These are phyloP conservation scores for Populus alba DNA, from an alignment of 345 rosid species.

Conservation along the genomic window DNA sequence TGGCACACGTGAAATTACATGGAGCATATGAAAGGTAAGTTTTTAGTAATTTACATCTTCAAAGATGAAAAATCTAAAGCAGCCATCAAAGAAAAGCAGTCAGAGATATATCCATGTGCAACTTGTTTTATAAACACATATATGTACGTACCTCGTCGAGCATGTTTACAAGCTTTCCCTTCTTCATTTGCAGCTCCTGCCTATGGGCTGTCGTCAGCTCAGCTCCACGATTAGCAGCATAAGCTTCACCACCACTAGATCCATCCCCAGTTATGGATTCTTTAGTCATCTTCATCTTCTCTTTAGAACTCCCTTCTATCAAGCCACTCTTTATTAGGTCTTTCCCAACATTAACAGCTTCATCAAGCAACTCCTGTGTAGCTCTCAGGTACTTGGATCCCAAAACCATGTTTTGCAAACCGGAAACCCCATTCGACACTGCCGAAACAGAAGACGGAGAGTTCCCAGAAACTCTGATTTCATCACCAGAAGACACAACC, in stretches of 20 bases:
- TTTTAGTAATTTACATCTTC: background rate
- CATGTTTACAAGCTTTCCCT: constrained; percentile 60
- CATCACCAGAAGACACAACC: constrained; percentile 16
- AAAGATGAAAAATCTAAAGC: background rate
- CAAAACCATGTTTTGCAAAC: constrained; percentile 33
- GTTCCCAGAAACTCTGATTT: constrained; percentile 30
- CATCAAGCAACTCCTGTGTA: constrained; percentile 71
- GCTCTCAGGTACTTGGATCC: constrained; percentile 66
- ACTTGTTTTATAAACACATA: background rate
- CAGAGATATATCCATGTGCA: background rate
- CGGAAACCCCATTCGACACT: constrained; percentile 40
- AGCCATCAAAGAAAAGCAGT: background rate
- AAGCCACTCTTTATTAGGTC: constrained; percentile 20
- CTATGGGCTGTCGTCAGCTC: constrained; percentile 46
- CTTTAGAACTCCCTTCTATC: constrained; percentile 16
- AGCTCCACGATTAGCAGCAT: constrained; percentile 7
- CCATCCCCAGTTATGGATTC: constrained; percentile 23
- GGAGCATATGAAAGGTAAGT: background rate
- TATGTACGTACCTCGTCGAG: constrained; percentile 53
- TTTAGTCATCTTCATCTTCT: constrained; percentile 21
- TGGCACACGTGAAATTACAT: background rate
- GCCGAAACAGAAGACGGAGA: constrained; percentile 40
- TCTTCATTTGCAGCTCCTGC: constrained; percentile 66
- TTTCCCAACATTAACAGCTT: constrained; percentile 51
- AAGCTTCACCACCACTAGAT: constrained; percentile 4